Conservation (phyloP, 805 yeast species). For the Metschnikowia amazonensis region DNA sequence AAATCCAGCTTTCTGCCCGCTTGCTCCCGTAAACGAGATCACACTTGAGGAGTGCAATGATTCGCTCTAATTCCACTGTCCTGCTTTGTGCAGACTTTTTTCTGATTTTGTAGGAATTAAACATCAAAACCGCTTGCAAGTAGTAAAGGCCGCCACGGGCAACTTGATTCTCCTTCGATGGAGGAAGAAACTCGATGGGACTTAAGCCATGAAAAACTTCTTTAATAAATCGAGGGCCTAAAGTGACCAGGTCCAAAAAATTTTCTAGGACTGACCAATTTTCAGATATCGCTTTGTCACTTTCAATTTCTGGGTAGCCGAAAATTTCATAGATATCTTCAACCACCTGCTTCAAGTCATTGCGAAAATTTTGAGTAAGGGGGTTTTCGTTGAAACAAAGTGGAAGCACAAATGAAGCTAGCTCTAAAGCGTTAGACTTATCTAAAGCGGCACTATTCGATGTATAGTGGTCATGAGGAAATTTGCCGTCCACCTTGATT, state of each 20-base stretch:
- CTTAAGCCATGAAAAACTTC: conserved; percentile 52
- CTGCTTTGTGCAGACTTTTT: conserved; percentile 78
- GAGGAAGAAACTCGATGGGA: conserved; percentile 23
- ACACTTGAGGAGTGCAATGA: conserved; percentile 57
- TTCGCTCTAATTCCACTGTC: conserved; percentile 73
- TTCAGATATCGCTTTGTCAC: conserved; percentile 38
- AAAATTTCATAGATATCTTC: conserved; percentile 69
- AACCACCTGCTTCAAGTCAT: conserved; percentile 66
- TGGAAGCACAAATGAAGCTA: conserved; percentile 50
- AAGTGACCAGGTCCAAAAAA: conserved; percentile 42
- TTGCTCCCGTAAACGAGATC: conserved; percentile 67
- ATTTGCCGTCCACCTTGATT: conserved; percentile 54
- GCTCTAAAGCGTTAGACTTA: conserved; percentile 26
- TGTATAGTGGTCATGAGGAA: conserved; percentile 63
- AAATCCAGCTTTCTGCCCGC: conserved; percentile 82
- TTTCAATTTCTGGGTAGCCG: conserved; percentile 57
- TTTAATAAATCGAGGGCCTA: conserved; percentile 45
- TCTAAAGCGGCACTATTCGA: conserved; percentile 28
- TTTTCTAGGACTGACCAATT: conserved; percentile 46
- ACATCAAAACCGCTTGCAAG: conserved; percentile 61
- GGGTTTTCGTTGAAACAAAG: conserved; percentile 59
- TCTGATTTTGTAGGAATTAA: conserved; percentile 65
- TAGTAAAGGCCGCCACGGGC: conserved; percentile 60
- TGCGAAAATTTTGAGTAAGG: conserved; percentile 53
- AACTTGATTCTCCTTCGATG: conserved; percentile 24